Conservation (phyloP, 2,329 filamentous ascomycete species). For the Furcasterigmium sp. region DNA sequence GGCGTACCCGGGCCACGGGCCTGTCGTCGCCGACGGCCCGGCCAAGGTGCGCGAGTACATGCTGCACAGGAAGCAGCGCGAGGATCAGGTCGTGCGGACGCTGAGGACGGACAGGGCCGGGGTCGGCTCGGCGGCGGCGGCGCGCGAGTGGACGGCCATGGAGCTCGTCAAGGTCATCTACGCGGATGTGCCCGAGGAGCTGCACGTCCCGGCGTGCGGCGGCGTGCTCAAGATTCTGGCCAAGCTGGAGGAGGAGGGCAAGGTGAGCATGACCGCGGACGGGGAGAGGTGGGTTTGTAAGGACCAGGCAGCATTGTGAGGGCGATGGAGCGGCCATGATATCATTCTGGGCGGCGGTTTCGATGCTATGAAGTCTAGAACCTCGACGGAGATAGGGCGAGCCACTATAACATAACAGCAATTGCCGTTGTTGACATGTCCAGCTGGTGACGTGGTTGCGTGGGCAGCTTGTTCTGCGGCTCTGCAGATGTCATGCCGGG, state of each 20-base stretch:
- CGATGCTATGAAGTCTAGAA: too few species aligned
- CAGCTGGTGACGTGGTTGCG: too few species aligned
- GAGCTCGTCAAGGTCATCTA: slow-evolving; percentile 90
- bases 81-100: slow-evolving; percentile 68
- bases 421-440: too few species aligned
- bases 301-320: slow-evolving; percentile 35
- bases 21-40: slow-evolving; percentile 67
- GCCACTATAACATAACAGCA: too few species aligned
- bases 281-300: slow-evolving; percentile 38
- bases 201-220: slow-evolving; percentile 70
- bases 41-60: slow-evolving; percentile 79
- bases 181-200: slow-evolving; percentile 65
- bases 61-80: slow-evolving; percentile 70
- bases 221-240: slow-evolving; percentile 73
- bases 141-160: slow-evolving; percentile 58
- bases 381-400: too few species aligned
- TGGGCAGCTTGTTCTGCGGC: too few species aligned
- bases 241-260: slow-evolving; percentile 74
- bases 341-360: too few species aligned
- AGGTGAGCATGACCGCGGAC: slow-evolving; percentile 38
- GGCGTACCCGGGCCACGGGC: slow-evolving; percentile 85
- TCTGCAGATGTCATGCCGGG: too few species aligned
- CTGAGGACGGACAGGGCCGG: slow-evolving; percentile 38
- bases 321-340: too few species aligned
- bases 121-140: slow-evolving; percentile 8